phyloP scores from a whole-genome alignment of 257 asterid species.

The Przewalskia tangutica region DNA sequence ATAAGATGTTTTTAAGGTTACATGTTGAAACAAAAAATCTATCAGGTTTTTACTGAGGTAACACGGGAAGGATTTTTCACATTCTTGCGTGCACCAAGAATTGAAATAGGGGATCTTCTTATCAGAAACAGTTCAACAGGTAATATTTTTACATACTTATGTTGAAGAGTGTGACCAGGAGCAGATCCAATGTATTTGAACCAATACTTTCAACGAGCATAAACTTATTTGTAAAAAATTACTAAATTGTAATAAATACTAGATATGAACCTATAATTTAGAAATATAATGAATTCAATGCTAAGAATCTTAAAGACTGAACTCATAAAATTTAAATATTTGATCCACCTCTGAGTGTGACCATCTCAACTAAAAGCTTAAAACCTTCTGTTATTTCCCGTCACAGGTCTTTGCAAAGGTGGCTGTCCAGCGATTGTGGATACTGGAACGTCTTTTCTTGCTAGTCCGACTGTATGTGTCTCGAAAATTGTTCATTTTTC shows the following conservation, averaged over 20 bases:
- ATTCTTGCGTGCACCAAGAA: slow-evolving; percentile 21
- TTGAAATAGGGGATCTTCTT: slow-evolving; percentile 23
- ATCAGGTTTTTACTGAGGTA: slow-evolving; percentile 24
- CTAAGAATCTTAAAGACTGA: no score
- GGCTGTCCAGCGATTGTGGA: slow-evolving; percentile 40
- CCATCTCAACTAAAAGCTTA: background rate
- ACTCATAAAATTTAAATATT: no score
- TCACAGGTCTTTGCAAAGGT: slow-evolving; percentile 18
- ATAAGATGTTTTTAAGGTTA: background rate
- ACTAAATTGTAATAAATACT: no score
- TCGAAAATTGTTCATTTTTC: background rate
- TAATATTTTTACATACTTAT: background rate
- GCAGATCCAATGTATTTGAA: no score
- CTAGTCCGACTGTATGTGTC: slow-evolving; percentile 36
- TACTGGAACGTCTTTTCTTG: slow-evolving; percentile 31
- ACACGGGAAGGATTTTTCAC: slow-evolving; percentile 18
- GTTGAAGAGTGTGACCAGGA: background rate
- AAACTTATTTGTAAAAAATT: no score
- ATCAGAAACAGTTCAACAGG: slow-evolving; percentile 26
- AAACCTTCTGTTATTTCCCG: background rate
- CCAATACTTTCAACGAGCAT: no score
- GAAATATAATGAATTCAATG: no score
- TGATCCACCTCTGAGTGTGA: background rate
- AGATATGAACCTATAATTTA: no score
- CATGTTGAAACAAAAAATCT: background rate